Conservation (phyloP, 805 yeast species). For the Ogataea saltuana region DNA sequence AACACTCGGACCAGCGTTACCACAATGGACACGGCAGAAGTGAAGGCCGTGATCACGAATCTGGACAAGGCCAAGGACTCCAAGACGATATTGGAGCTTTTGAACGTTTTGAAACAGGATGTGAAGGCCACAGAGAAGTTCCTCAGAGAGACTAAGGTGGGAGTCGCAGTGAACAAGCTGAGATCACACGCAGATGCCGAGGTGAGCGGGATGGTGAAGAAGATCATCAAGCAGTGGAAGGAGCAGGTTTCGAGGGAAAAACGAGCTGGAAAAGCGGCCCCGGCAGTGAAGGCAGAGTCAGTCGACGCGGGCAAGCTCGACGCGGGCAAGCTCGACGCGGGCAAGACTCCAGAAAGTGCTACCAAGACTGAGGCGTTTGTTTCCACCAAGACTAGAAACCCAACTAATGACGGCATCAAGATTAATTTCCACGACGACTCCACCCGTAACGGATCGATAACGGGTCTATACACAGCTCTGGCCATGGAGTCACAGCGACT, state of each 20-base stretch:
- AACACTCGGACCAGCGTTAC: not conserved
- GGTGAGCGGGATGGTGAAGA: constrained; percentile 70
- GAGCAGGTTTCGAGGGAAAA: constrained; percentile 78
- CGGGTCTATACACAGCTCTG: constrained; percentile 84
- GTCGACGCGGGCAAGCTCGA: not conserved
- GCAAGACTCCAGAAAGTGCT: constrained; percentile 14
- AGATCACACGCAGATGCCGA: constrained; percentile 68
- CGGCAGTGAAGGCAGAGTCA: constrained; percentile 16
- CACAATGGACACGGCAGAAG: constrained; percentile 71
- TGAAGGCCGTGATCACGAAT: constrained; percentile 63
- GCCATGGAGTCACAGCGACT: constrained; percentile 68
- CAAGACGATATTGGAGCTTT: constrained; percentile 62
- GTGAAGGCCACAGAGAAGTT: constrained; percentile 83
- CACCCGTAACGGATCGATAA: constrained; percentile 81
- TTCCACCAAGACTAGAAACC: constrained; percentile 64
- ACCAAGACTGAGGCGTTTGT: constrained; percentile 39
- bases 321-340: constrained; percentile 21
- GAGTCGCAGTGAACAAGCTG: constrained; percentile 90
- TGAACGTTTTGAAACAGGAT: constrained; percentile 64
- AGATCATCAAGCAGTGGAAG: constrained; percentile 85
- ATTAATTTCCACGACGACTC: constrained; percentile 69
- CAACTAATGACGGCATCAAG: constrained; percentile 77
- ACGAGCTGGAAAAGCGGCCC: constrained; percentile 26
- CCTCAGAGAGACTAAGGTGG: constrained; percentile 92
- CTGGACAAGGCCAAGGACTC: constrained; percentile 74